phyloP scores from a whole-genome alignment of 1,139 yeast species.

The Meyerozyma guilliermondii region DNA sequence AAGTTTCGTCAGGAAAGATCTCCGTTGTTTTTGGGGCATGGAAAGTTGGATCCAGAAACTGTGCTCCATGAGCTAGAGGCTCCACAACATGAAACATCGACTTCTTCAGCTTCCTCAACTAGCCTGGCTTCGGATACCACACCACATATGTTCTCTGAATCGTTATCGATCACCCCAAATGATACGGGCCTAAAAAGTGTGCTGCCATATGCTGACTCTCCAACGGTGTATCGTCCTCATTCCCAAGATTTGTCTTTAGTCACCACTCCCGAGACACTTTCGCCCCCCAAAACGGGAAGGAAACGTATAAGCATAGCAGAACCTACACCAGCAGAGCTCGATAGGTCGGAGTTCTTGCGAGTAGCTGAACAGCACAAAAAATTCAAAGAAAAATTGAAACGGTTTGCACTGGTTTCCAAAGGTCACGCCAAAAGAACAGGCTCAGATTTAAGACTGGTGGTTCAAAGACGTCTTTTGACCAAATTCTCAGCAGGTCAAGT shows the following conservation, averaged over 20 bases:
- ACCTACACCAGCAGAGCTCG: conserved; percentile 12
- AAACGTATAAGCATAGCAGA: conserved; percentile 8
- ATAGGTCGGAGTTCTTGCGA: conserved; percentile 7
- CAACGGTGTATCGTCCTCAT: neutral
- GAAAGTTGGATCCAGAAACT: neutral
- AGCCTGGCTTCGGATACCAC: neutral
- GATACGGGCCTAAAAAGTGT: neutral
- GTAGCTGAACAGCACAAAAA: conserved; percentile 19
- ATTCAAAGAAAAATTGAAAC: conserved; percentile 18
- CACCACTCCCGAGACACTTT: neutral
- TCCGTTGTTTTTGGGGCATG: neutral
- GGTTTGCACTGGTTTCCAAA: conserved; percentile 20
- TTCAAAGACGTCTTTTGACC: conserved; percentile 20
- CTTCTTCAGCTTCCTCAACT: neutral
- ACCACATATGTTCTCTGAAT: too few relatives aligned
- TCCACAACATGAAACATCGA: neutral
- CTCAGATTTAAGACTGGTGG: conserved; percentile 15
- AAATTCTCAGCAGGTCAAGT: conserved; percentile 52
- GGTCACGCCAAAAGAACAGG: conserved; percentile 16
- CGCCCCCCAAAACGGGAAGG: neutral
- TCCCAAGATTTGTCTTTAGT: neutral
- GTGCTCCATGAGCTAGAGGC: neutral
- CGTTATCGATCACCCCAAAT: neutral
- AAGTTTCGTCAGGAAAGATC: neutral
- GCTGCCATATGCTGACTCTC: neutral